Evolutionary conservation across 495 filamentous ascomycete genomes (phyloP).

Genomic region (Talaromyces stipitatus): DNA sequence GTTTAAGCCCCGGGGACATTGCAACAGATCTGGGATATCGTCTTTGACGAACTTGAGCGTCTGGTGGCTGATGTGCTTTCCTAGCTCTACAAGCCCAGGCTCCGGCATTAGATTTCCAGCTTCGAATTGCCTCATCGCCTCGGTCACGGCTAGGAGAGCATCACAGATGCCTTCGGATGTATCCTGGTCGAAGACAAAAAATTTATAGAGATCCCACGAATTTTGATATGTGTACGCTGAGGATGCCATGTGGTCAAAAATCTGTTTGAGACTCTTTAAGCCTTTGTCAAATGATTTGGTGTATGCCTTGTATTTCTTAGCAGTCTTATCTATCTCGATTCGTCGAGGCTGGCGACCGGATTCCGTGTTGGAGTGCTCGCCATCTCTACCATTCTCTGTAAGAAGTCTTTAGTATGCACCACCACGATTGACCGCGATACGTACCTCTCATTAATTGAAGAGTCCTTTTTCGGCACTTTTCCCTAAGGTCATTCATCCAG

Average conservation of each 20-base stretch:
- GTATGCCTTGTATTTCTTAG: constrained; percentile 2
- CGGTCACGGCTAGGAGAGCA: not conserved
- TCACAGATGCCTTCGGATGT: not conserved
- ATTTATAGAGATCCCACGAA: not conserved
- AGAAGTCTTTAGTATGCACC: not conserved
- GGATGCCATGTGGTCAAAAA: not conserved
- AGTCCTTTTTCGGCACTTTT: not conserved
- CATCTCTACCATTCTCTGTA: not conserved
- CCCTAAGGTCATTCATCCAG: not conserved
- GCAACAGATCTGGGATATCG: not conserved
- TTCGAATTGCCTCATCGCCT: constrained; percentile 1
- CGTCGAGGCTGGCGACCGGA: not conserved
- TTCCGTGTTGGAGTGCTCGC: not conserved
- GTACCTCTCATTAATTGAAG: not conserved
- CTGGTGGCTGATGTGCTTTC: constrained; percentile 1
- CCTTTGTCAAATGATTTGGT: not conserved
- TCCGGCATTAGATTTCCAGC: not conserved
- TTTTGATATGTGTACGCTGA: not conserved
- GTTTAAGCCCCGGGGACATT: not conserved
- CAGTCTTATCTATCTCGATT: not conserved
- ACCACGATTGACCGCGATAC: not conserved
- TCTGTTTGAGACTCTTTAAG: not conserved
- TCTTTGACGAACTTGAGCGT: not conserved
- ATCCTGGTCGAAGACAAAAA: not conserved
- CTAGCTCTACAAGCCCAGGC: not conserved